These are phyloP conservation scores for Kluyveromyces wickerhamii DNA, from an alignment of 805 yeast species.

Conservation along the genomic window DNA sequence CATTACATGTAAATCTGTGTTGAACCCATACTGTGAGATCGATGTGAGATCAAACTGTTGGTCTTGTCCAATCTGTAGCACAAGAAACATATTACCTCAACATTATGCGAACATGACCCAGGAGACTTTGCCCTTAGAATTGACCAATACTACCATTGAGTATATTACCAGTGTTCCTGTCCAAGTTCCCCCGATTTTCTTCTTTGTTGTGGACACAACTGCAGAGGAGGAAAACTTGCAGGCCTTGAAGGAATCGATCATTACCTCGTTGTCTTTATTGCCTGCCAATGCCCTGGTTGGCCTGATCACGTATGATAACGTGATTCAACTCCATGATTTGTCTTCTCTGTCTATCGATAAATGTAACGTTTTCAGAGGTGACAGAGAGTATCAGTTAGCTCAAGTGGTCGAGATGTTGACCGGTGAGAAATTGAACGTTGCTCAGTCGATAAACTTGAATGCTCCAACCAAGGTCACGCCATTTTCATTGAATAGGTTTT, in stretches of 20 bases:
- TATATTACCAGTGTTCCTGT: conserved; percentile 77
- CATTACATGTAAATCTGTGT: conserved; percentile 70
- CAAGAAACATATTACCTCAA: conserved; percentile 73
- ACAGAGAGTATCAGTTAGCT: conserved; percentile 61
- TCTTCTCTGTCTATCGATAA: conserved; percentile 60
- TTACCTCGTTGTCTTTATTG: conserved; percentile 64
- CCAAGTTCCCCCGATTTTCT: conserved; percentile 75
- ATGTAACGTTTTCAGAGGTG: conserved; percentile 81
- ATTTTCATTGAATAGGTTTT: conserved; percentile 50
- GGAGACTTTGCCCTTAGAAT: conserved; percentile 75
- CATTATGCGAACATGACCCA: conserved; percentile 72
- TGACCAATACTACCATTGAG: conserved; percentile 72
- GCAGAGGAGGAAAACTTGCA: conserved; percentile 82
- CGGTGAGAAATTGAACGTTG: conserved; percentile 39
- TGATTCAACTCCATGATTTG: conserved; percentile 83
- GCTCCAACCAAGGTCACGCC: conserved; percentile 29
- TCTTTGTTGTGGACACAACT: conserved; percentile 81
- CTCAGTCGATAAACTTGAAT: conserved; percentile 23
- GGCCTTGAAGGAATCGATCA: conserved; percentile 73
- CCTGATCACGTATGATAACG: conserved; percentile 75
- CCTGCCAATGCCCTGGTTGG: conserved; percentile 91
- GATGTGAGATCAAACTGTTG: conserved; percentile 71
- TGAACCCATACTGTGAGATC: conserved; percentile 81
- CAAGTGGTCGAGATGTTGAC: conserved; percentile 57
- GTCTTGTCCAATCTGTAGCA: conserved; percentile 78